Conservation (phyloP, 1,284 basidiomycete genomes). For the Chalciporus sp. region DNA sequence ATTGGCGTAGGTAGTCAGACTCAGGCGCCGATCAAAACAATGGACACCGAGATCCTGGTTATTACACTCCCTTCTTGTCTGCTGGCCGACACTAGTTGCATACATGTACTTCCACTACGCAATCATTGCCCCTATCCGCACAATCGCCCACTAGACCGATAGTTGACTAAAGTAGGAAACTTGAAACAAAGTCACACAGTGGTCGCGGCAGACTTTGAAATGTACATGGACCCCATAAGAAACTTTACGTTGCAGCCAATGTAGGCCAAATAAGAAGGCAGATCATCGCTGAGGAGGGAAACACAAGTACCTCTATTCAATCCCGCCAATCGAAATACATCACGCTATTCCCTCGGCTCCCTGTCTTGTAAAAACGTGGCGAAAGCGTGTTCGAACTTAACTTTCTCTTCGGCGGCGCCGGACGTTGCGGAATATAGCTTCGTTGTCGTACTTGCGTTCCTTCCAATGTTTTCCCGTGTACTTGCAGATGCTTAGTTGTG, state of each 20-base stretch:
- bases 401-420: slow-evolving; percentile 7
- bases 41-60: too few species aligned
- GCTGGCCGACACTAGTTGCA: too few species aligned
- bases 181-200: neutral
- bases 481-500: neutral
- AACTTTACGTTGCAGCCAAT: too few species aligned
- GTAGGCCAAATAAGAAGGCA: neutral
- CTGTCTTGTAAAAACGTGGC: slow-evolving; percentile 25
- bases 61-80: too few species aligned
- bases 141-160: neutral
- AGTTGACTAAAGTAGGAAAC: neutral
- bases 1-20: too few species aligned
- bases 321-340: slow-evolving; percentile 1
- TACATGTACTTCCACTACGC: too few species aligned
- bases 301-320: slow-evolving; percentile 3
- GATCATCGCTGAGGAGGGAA: neutral
- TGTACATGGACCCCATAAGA: too few species aligned
- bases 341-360: slow-evolving; percentile 16
- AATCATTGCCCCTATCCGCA: neutral
- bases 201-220: too few species aligned
- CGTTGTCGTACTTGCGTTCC: neutral
- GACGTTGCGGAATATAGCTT: neutral
- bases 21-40: too few species aligned
- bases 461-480: slow-evolving; percentile 2
- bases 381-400: slow-evolving; percentile 25